Conservation (phyloP, 768 basidiomycete species). For the Auricularia sp. region DNA sequence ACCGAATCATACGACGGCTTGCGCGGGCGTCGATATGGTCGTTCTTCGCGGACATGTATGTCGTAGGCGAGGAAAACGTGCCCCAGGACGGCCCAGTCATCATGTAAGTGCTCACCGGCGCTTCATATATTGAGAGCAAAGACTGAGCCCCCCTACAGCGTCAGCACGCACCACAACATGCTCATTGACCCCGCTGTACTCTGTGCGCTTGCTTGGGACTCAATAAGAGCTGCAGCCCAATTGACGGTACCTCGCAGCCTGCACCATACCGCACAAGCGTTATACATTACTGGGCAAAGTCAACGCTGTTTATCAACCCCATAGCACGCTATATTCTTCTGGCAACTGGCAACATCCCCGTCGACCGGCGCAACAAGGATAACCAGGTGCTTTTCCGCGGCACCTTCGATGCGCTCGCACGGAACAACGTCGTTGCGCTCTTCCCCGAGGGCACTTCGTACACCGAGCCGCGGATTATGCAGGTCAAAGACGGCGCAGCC, state of each 20-base stretch:
- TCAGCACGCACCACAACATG: constrained; percentile 91
- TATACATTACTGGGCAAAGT: constrained; percentile 93
- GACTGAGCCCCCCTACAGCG: constrained; percentile 30
- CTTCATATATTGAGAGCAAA: neutral
- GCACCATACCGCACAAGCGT: constrained; percentile 72
- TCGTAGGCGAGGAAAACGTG: constrained; percentile 83
- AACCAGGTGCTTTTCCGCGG: constrained; percentile 79
- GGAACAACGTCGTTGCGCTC: constrained; percentile 78
- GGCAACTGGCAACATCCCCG: constrained; percentile 94
- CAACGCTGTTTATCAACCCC: constrained; percentile 77
- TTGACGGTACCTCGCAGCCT: constrained; percentile 37
- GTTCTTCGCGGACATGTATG: constrained; percentile 82
- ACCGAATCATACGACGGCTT: constrained; percentile 60
- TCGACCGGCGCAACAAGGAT: constrained; percentile 91
- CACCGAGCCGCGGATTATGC: constrained; percentile 87
- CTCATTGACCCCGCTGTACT: constrained; percentile 80
- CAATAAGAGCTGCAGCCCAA: constrained; percentile 4
- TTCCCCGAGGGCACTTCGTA: constrained; percentile 94
- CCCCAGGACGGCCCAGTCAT: constrained; percentile 85
- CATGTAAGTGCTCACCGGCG: constrained; percentile 49
- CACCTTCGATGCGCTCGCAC: constrained; percentile 75
- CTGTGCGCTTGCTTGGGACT: constrained; percentile 40
- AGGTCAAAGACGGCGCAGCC: constrained; percentile 86
- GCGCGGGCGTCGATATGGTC: constrained; percentile 68
- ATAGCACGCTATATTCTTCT: constrained; percentile 61